Percentiles rank a stretch among this genome's conserved stretches.
Evolutionary conservation across 495 filamentous ascomycete genomes (phyloP).

Genomic region (Extremus antarcticus): DNA sequence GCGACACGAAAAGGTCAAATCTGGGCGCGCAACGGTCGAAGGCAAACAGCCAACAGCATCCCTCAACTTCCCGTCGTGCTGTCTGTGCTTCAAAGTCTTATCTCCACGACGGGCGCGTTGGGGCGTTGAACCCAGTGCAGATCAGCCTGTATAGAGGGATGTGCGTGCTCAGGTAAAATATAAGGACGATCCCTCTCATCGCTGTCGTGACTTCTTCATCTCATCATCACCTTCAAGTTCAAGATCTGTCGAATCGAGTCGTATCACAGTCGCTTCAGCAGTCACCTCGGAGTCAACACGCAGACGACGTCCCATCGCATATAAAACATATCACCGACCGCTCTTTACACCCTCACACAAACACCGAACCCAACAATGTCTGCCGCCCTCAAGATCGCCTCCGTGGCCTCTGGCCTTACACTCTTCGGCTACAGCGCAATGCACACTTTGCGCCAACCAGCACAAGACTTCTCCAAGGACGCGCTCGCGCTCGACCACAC

Average conservation of each 20-base stretch:
- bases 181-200: not conserved
- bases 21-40: not conserved
- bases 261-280: not conserved
- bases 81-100: not conserved
- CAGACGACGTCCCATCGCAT: not conserved
- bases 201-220: not conserved
- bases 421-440: conserved; percentile 35
- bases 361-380: conserved; percentile 10
- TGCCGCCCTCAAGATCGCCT: conserved; percentile 60
- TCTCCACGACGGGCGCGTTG: not conserved
- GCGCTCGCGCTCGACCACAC: conserved; percentile 11
- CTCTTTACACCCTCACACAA: conserved; percentile 1
- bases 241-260: not conserved
- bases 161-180: not conserved
- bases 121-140: not conserved
- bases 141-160: not conserved
- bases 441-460: conserved; percentile 15
- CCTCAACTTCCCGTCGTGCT: not conserved
- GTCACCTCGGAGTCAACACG: not conserved
- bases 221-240: not conserved
- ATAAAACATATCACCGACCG: not conserved
- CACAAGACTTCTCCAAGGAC: conserved; percentile 11
- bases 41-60: not conserved
- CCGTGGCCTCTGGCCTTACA: conserved; percentile 84
- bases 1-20: not conserved